phyloP scores from a whole-genome alignment of 257 asterid genomes.

The Mitragyna speciosa region DNA sequence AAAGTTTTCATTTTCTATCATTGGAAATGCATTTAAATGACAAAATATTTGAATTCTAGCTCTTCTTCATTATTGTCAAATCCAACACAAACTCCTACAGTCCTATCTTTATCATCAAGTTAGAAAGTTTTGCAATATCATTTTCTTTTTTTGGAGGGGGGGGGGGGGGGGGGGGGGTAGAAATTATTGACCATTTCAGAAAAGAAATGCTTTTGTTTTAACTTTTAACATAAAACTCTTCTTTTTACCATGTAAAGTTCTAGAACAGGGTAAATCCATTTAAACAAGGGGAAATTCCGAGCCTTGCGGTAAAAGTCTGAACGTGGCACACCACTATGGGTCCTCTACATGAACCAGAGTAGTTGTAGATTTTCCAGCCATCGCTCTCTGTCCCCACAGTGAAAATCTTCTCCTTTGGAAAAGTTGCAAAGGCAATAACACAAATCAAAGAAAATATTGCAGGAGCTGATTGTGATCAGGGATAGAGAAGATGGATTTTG shows the following conservation, averaged over 20 bases:
- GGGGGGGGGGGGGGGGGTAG: no score
- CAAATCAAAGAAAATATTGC: no score
- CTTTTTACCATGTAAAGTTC: slow-evolving; percentile 6
- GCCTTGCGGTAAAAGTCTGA: slow-evolving; percentile 11
- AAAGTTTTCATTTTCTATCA: not conserved
- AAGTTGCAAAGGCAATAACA: not conserved
- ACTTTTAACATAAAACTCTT: no score
- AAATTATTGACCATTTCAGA: not conserved
- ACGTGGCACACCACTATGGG: not conserved
- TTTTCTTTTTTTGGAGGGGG: no score
- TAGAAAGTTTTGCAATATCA: no score
- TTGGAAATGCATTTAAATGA: no score
- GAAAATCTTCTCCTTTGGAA: not conserved
- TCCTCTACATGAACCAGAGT: not conserved
- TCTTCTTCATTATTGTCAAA: not conserved
- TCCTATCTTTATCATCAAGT: not conserved
- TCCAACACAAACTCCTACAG: no score
- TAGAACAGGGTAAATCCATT: slow-evolving; percentile 3
- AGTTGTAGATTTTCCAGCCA: not conserved
- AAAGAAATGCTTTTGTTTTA: no score
- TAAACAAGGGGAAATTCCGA: not conserved
- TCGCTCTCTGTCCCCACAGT: not conserved
- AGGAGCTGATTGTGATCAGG: not conserved
- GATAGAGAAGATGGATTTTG: slow-evolving; percentile 17
- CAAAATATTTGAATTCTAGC: not conserved